phyloP scores from a whole-genome alignment of 305 asterid genomes.

The Fraxinus paxiana region DNA sequence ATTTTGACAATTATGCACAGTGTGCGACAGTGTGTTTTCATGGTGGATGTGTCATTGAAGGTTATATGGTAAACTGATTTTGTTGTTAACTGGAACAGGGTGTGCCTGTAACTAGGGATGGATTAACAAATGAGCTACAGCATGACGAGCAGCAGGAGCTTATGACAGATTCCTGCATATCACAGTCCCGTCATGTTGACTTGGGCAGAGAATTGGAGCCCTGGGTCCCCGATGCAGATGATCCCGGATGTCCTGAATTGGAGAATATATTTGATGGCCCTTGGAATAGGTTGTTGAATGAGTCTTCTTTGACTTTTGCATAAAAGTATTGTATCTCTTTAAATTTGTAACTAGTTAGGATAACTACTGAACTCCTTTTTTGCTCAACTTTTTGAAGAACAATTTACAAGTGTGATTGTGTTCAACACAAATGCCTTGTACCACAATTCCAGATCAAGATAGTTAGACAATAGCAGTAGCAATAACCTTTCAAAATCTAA shows the following conservation, averaged over 20 bases:
- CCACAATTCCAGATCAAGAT: background rate
- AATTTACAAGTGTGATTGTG: background rate
- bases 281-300: slow-evolving; percentile 66
- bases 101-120: slow-evolving; percentile 64
- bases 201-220: slow-evolving; percentile 74
- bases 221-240: slow-evolving; percentile 89
- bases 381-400: background rate
- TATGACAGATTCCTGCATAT: slow-evolving; percentile 82
- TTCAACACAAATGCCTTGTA: background rate
- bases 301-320: slow-evolving; percentile 21
- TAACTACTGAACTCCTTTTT: background rate
- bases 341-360: background rate
- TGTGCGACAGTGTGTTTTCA: background rate
- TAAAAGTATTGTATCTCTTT: background rate
- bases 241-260: slow-evolving; percentile 63
- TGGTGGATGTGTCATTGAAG: background rate
- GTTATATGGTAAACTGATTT: slow-evolving; percentile 1
- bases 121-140: slow-evolving; percentile 50
- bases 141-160: slow-evolving; percentile 68
- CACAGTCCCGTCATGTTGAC: slow-evolving; percentile 65
- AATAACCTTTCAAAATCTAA: slow-evolving; percentile 1
- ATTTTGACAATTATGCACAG: background rate
- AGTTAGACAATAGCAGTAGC: background rate
- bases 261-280: slow-evolving; percentile 75
- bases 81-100: slow-evolving; percentile 55